Evolutionary conservation across 1,284 basidiomycete genomes (phyloP), one percentile per base, ranked within the genome.

Genomic region (Leucoagaricus sp.): DNA sequence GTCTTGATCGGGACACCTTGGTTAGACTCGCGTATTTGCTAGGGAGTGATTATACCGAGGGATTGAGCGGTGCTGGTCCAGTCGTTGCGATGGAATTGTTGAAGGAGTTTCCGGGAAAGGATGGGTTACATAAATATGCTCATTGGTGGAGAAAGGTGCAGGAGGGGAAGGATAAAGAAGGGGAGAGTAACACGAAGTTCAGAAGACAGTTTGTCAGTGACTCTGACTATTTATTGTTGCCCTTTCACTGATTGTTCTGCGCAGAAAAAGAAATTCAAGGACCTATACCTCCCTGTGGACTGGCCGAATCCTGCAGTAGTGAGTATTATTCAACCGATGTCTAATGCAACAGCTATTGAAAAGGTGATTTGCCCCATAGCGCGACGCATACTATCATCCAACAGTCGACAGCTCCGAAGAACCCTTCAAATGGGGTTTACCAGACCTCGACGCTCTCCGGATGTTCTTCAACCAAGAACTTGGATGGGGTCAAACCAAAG

Each of bases 61-160:
- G 97, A 4, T 72, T 99, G n/a, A 81, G 88, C 1, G 96, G 96
- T 1, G 87, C 98, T 1, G 97, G 97, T 0, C 96, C 96, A 0
- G 97, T 99, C 1, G 87, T 96, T 7, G 97, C 95, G 1, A 96
- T 98, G 87, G 97, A 99, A 69, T 76, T 98, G 25, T 73, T 98
- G 66, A 88, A 86, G 60, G 94, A 97, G 71, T 98, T 98, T 68
- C 87, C 91, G 1, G 94, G 93, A 1, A 78, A 86, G 41, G 84
- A 91, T 63, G 93, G 94, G 1, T 75, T 99, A 59, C 79, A 86
- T 55, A 83, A 87, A 58, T 99, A 99, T 76, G 92, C 86, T 66
- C 84, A 91, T 40, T 99, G 97, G 97, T 99, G 97, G 97, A 70
- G 75, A 55, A 91, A 85, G 65, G 96, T 99, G n/a, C 96, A 99